Percentiles rank a stretch among this genome's conserved stretches.
Conservation (phyloP, 805 yeast species). For the Candida maesae region DNA sequence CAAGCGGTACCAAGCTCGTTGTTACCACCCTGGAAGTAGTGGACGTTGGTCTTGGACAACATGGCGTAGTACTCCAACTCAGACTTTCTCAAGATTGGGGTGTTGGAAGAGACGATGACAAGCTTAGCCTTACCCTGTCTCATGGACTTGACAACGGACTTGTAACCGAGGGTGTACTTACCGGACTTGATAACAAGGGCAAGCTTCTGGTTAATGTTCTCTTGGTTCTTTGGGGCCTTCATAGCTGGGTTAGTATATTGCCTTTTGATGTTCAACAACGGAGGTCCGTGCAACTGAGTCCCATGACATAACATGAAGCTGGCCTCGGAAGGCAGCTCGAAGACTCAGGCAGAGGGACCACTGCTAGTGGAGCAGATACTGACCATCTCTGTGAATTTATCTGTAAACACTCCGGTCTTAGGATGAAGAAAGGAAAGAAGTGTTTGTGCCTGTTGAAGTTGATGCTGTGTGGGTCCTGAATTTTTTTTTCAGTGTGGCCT, state of each 20-base stretch:
- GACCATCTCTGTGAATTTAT: conserved; percentile 94
- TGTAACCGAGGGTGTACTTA: conserved; percentile 99
- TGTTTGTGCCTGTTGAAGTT: background rate
- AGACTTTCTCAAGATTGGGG: conserved; percentile 99
- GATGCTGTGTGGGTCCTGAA: conserved; percentile 3
- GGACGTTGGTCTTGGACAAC: conserved; percentile 93
- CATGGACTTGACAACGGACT: conserved; percentile 96
- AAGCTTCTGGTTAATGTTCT: conserved; percentile 96
- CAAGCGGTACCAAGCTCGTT: conserved; percentile 99
- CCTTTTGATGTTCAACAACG: background rate
- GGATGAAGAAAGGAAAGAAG: conserved; percentile 16
- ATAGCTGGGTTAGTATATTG: conserved; percentile 37
- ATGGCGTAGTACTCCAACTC: conserved; percentile 99
- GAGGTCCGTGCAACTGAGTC: conserved; percentile 1
- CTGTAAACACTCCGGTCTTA: conserved; percentile 89
- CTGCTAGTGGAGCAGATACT: conserved; percentile 41
- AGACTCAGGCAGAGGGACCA: background rate
- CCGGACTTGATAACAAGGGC: conserved; percentile 98
- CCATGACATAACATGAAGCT: background rate
- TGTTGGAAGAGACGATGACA: conserved; percentile 97
- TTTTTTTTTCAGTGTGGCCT: conserved; percentile 9
- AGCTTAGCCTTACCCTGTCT: conserved; percentile 99
- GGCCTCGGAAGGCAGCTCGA: conserved; percentile 1
- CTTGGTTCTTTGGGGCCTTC: conserved; percentile 94
- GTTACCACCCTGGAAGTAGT: conserved; percentile 99